Evolutionary conservation across 129 eudicot species (phyloP), one percentile per base, ranked within the genome.

Genomic region (Kitagawia praeruptora): DNA sequence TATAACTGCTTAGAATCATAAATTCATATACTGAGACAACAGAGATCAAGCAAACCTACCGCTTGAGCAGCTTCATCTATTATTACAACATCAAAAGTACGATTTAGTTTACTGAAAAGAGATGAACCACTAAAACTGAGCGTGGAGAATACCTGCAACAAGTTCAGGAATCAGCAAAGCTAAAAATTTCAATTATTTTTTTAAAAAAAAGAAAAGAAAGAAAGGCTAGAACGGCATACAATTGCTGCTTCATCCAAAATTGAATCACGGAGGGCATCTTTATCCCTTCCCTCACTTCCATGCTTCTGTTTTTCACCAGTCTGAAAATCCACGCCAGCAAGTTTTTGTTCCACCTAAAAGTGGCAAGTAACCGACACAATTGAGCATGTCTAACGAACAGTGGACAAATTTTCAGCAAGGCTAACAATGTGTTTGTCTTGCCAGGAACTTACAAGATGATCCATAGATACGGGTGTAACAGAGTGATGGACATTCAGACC

Each of bases 21-120:
- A 34, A 34, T 34, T 34, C 37, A 34, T 34, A 34, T 34, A 34
- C 37, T 34, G 37, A 34, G 37, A 34, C 37, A 34, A 34, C 37
- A 34, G 37, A 34, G 37, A 34, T 34, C 37, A 34, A 34, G 37
- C 37, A 34, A 34, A 34, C 37, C 37, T 34, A 95, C 99, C 70
- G 99, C 99, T 95, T 95, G 99, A 84, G 99, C 99, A 82, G 99
- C 99, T 89, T 95, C 99, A 81, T 95, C 99, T 71, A 95, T 95
- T 66, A 95, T 89, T 79, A 95, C 99, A 67, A 95, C 92, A 86
- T 95, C 99, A 84, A 95, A 95, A 66, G 54, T 76, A 61, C 95
- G 94, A 72, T 79, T 89, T 70, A 95, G 83, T 86, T 92, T 92
- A 73, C 37, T 34, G 37, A 34, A 34, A 34, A 34, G 37, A 34